Percentiles rank a stretch among this genome's conserved stretches.
Conservation (phyloP, 1,284 basidiomycete species). For the Leccinum huronense region DNA sequence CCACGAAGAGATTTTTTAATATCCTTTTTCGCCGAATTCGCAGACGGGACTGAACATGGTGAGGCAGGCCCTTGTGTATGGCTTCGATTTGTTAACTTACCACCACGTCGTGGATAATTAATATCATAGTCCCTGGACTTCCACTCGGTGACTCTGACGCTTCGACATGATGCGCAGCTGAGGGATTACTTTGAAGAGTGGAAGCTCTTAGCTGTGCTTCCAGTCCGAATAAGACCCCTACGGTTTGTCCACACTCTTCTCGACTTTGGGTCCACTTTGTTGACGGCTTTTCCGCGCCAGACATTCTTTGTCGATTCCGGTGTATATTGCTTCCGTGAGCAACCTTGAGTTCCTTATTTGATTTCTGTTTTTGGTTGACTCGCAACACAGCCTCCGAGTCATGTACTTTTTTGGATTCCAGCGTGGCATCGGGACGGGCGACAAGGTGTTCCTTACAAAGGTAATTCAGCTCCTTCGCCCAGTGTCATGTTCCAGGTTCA, state of each 20-base stretch:
- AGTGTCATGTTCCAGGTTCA: background rate
- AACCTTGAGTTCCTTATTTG: background rate
- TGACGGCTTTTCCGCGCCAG: slow-evolving; percentile 37
- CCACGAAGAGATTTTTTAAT: slow-evolving; percentile 76
- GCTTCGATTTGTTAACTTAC: slow-evolving; percentile 3
- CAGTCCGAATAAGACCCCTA: slow-evolving; percentile 52
- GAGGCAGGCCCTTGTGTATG: slow-evolving; percentile 3
- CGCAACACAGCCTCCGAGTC: slow-evolving; percentile 48
- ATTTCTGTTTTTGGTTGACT: slow-evolving; percentile 19
- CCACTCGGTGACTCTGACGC: slow-evolving; percentile 48
- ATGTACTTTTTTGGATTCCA: slow-evolving; percentile 83
- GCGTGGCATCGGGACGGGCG: slow-evolving; percentile 60
- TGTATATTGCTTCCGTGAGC: slow-evolving; percentile 69
- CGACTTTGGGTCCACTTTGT: background rate
- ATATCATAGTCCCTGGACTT: slow-evolving; percentile 59
- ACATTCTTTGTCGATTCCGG: slow-evolving; percentile 60
- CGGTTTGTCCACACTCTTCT: slow-evolving; percentile 36
- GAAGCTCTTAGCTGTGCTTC: slow-evolving; percentile 45
- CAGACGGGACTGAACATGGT: slow-evolving; percentile 73
- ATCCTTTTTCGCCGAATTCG: slow-evolving; percentile 45
- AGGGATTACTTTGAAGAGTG: slow-evolving; percentile 64
- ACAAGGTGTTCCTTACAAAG: slow-evolving; percentile 67
- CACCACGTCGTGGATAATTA: background rate
- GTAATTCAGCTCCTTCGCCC: slow-evolving; percentile 36
- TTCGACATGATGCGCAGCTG: slow-evolving; percentile 58